Evolutionary conservation across 179 eudicot genomes (phyloP).

Genomic region (Amaranthus tricolor): DNA sequence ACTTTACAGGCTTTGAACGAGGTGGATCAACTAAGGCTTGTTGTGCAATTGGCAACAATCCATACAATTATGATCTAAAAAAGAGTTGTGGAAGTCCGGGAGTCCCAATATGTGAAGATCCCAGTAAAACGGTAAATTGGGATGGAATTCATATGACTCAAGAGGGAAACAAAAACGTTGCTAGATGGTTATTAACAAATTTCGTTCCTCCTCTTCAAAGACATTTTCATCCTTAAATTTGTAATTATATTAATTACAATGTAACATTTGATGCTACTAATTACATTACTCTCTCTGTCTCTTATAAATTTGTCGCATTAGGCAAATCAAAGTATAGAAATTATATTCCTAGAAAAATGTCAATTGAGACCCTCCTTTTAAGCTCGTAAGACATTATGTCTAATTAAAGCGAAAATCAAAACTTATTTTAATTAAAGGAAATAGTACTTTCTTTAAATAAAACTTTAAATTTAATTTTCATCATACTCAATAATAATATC

Average conservation of each 20-base stretch:
- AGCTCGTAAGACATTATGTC: background rate
- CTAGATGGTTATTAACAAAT: conserved; percentile 26
- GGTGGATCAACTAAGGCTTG: conserved; percentile 28
- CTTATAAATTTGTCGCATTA: too few species aligned
- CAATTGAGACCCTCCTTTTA: background rate
- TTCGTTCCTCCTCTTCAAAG: conserved; percentile 23
- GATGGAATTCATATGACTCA: conserved; percentile 38
- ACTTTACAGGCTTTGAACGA: conserved; percentile 27
- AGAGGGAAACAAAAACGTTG: conserved; percentile 30
- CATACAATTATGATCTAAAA: conserved; percentile 22
- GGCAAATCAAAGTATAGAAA: too few species aligned
- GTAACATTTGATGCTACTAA: too few species aligned
- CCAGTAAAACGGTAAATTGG: conserved; percentile 32
- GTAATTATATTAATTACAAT: background rate
- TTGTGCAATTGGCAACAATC: conserved; percentile 29
- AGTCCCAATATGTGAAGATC: conserved; percentile 32
- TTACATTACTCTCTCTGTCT: too few species aligned
- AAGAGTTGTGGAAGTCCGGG: conserved; percentile 33
- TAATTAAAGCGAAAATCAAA: too few species aligned
- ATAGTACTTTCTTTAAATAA: too few species aligned
- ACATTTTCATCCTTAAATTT: conserved; percentile 1
- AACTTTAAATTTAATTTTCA: too few species aligned
- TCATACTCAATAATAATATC: too few species aligned
- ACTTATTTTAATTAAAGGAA: too few species aligned
- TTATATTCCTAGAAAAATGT: background rate